Evolutionary conservation across 305 asterid species (phyloP).

Genomic region (Euphrasia arctica): DNA sequence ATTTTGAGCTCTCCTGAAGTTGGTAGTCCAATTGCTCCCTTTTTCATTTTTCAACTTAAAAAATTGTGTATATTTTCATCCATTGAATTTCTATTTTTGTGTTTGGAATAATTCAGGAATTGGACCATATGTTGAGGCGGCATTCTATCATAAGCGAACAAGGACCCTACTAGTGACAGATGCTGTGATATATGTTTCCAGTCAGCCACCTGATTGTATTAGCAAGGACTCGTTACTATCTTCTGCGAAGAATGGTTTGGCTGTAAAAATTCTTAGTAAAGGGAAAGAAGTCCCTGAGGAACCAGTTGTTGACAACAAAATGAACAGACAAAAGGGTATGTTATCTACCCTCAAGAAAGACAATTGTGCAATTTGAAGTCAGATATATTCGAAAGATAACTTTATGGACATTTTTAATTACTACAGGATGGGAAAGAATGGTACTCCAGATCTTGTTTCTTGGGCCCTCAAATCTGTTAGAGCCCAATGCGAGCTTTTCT

Average conservation of each 20-base stretch:
- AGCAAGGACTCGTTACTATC: constrained; percentile 78
- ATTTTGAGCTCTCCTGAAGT: constrained; percentile 93
- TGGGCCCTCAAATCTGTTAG: constrained; percentile 96
- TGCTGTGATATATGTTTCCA: constrained; percentile 91
- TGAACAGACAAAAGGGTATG: constrained; percentile 74
- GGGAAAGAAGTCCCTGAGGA: constrained; percentile 78
- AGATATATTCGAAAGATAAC: background rate
- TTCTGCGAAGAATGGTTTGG: constrained; percentile 85
- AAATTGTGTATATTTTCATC: background rate
- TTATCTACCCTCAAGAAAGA: background rate
- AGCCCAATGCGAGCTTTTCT: constrained; percentile 86
- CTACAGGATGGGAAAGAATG: constrained; percentile 96
- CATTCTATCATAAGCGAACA: constrained; percentile 85
- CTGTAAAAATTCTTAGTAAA: constrained; percentile 88
- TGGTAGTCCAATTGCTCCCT: constrained; percentile 46
- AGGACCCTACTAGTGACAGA: constrained; percentile 82
- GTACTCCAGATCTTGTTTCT: constrained; percentile 96
- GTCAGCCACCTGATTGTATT: constrained; percentile 81
- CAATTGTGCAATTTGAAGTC: constrained; percentile 10
- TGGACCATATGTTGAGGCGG: constrained; percentile 97
- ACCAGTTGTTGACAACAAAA: constrained; percentile 72
- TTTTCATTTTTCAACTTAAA: background rate
- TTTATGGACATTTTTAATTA: constrained; percentile 15
- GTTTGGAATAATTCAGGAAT: constrained; percentile 50
- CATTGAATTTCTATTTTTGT: background rate